phyloP scores from a whole-genome alignment of 352 stramenopile species.

The Globisporangium nagaii region DNA sequence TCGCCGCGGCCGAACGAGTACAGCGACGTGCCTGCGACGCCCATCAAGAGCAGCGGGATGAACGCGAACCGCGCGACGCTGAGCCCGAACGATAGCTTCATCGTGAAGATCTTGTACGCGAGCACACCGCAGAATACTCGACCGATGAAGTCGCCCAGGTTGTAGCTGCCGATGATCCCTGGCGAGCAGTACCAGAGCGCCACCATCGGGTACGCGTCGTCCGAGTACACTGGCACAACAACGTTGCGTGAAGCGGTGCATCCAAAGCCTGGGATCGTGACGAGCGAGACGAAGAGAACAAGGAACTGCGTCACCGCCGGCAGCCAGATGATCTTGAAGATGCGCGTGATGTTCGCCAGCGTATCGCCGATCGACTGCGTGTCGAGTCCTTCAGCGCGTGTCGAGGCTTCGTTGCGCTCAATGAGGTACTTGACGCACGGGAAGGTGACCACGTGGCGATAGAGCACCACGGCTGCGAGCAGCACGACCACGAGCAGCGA shows the following conservation, averaged over 20 bases:
- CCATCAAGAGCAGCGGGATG: conserved; percentile 54
- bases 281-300: conserved; percentile 55
- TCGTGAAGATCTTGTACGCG: conserved; percentile 53
- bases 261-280: conserved; percentile 49
- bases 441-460: conserved; percentile 27
- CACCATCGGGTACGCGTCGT: conserved; percentile 11
- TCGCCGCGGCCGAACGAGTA: conserved; percentile 39
- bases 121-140: conserved; percentile 37
- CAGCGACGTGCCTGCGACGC: conserved; percentile 38
- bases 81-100: conserved; percentile 32
- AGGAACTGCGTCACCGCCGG: conserved; percentile 44
- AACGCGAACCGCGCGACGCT: conserved; percentile 44
- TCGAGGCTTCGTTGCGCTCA: conserved; percentile 33
- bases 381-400: conserved; percentile 24
- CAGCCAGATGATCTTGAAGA: conserved; percentile 45
- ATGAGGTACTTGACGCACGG: conserved; percentile 47
- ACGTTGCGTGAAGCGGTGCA: conserved; percentile 35
- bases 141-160: conserved; percentile 61
- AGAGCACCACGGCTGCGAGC: conserved; percentile 36
- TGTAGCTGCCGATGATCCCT: conserved; percentile 52
- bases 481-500: conserved; percentile 43
- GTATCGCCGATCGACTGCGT: conserved; percentile 22
- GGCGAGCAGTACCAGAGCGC: conserved; percentile 42
- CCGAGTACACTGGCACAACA: conserved; percentile 13
- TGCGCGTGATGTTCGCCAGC: conserved; percentile 35